These are phyloP conservation scores for Astrothelium subdiscretum DNA, from an alignment of 495 filamentous ascomycete species.

Conservation along the genomic window DNA sequence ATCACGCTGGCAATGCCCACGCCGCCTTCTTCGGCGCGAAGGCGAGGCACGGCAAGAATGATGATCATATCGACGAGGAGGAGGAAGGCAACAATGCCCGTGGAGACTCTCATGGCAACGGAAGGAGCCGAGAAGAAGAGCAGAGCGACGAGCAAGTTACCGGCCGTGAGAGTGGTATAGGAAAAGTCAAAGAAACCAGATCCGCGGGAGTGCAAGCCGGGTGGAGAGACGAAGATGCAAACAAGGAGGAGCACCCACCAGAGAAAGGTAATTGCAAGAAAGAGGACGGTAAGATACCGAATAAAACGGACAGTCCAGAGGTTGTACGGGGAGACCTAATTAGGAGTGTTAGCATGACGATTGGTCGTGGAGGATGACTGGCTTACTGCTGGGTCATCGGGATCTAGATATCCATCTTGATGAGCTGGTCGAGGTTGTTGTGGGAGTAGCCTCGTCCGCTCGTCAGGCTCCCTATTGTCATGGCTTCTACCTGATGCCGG, in stretches of 20 bases:
- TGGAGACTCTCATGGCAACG: constrained; percentile 57
- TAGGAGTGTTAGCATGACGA: background rate
- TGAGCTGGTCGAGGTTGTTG: constrained; percentile 29
- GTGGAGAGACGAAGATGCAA: constrained; percentile 77
- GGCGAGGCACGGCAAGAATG: constrained; percentile 56
- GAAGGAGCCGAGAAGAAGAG: constrained; percentile 81
- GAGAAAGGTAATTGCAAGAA: constrained; percentile 61
- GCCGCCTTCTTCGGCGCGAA: constrained; percentile 79
- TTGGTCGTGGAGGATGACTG: background rate
- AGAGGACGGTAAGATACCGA: constrained; percentile 59
- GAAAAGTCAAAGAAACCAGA: constrained; percentile 64
- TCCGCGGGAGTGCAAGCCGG: constrained; percentile 70
- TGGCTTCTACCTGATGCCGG: constrained; percentile 14
- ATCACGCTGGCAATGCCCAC: constrained; percentile 74
- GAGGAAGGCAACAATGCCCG: constrained; percentile 53
- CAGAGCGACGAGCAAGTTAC: constrained; percentile 63
- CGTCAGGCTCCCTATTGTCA: constrained; percentile 40
- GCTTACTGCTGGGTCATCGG: constrained; percentile 87
- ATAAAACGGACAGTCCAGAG: constrained; percentile 76
- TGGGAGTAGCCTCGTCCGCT: constrained; percentile 64
- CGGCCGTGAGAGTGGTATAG: constrained; percentile 59
- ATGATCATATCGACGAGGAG: constrained; percentile 69
- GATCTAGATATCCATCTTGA: constrained; percentile 57
- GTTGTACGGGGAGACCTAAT: constrained; percentile 85
- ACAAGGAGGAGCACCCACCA: constrained; percentile 89